A percentile compares a stretch with the other conserved stretches of the same genome.
These are phyloP conservation scores for Tanozyma kutaoensis DNA, from an alignment of 805 yeast genomes.

Conservation along the genomic window DNA sequence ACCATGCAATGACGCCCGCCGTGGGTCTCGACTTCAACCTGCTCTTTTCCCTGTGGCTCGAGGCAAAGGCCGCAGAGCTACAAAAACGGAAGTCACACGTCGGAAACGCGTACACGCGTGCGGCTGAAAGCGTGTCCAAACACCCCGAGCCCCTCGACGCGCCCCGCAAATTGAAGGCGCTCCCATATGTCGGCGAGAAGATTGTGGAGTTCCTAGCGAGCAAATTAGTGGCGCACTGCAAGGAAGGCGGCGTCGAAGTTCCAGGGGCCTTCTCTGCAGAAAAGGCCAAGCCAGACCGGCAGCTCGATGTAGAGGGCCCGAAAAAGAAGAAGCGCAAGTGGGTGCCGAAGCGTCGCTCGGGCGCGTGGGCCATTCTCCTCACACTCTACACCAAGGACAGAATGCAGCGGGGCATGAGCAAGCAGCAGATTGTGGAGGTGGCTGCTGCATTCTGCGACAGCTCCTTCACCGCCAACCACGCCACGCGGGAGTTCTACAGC, in stretches of 20 bases:
- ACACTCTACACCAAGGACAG: conserved; percentile 40
- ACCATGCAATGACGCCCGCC: too few relatives aligned
- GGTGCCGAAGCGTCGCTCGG: conserved; percentile 65
- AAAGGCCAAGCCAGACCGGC: conserved; percentile 4
- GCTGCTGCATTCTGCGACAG: conserved; percentile 46
- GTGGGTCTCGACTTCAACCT: conserved; percentile 35
- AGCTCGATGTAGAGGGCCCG: conserved; percentile 4
- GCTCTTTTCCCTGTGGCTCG: conserved; percentile 45
- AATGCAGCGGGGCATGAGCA: conserved; percentile 43
- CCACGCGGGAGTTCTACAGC: conserved; percentile 49
- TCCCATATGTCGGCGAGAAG: conserved; percentile 64
- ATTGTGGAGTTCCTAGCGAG: conserved; percentile 38
- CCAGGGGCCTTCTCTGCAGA: conserved; percentile 24
- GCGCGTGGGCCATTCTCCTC: conserved; percentile 72
- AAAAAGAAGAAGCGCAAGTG: conserved; percentile 20
- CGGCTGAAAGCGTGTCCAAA: conserved; percentile 36
- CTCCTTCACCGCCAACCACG: conserved; percentile 46
- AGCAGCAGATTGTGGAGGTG: conserved; percentile 37
- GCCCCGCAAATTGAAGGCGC: conserved; percentile 43
- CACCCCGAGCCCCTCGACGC: conserved; percentile 32
- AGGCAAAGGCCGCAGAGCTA: conserved; percentile 34
- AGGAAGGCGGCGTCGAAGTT: conserved; percentile 29
- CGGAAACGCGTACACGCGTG: conserved; percentile 40
- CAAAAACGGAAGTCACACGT: conserved; percentile 36
- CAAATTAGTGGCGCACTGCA: conserved; percentile 40